Evolutionary conservation across 1,139 yeast species (phyloP).

Genomic region (Spathaspora sp.): DNA sequence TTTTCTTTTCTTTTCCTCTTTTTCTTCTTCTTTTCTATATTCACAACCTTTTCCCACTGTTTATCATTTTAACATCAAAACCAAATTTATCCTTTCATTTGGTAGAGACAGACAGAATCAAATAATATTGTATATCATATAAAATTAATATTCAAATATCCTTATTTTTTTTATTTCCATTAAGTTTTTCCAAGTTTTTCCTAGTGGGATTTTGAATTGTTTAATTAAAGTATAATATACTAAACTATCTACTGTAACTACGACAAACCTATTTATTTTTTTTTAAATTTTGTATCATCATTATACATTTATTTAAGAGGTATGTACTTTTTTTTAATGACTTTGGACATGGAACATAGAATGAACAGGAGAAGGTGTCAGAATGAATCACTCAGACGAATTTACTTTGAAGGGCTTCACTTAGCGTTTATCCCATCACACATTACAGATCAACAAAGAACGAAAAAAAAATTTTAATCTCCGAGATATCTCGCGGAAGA

Average conservation of each 20-base stretch:
- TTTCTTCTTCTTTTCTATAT: background rate
- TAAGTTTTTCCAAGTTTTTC: conserved; percentile 2
- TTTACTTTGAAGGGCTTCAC: background rate
- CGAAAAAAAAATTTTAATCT: background rate
- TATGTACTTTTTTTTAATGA: background rate
- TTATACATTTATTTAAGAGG: conserved; percentile 1
- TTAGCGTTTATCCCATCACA: background rate
- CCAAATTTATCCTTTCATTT: background rate
- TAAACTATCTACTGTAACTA: background rate
- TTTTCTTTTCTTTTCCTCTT: background rate
- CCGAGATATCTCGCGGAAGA: background rate
- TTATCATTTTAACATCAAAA: background rate
- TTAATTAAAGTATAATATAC: background rate
- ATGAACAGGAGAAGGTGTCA: background rate
- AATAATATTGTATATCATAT: background rate
- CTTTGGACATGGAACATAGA: background rate
- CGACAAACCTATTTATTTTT: background rate
- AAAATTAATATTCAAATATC: background rate
- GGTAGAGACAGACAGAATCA: background rate
- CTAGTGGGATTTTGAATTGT: conserved; percentile 2
- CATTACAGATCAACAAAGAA: background rate
- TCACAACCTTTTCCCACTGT: background rate
- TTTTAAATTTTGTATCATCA: background rate
- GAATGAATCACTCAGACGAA: background rate
- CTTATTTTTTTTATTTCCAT: background rate